These are phyloP conservation scores for Xylaria curta DNA, from an alignment of 495 filamentous ascomycete genomes.

Conservation along the genomic window DNA sequence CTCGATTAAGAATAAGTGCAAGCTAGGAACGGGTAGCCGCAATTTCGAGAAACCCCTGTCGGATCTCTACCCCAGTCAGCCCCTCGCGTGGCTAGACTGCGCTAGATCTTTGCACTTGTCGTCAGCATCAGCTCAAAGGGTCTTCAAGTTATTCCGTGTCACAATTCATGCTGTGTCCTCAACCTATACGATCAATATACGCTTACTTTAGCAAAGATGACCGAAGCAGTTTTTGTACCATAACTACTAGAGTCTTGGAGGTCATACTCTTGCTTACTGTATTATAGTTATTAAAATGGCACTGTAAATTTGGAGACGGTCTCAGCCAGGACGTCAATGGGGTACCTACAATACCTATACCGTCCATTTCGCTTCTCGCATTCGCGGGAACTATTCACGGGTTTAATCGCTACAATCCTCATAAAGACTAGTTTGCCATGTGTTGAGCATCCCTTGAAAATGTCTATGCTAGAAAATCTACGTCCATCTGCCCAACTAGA, in stretches of 20 bases:
- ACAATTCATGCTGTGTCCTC: background rate
- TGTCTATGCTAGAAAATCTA: background rate
- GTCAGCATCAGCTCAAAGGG: slow-evolving; percentile 14
- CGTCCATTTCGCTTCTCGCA: background rate
- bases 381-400: background rate
- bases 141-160: background rate
- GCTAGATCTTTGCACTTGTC: background rate
- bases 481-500: background rate
- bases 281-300: background rate
- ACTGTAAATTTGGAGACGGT: background rate
- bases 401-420: background rate
- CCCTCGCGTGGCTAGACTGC: background rate
- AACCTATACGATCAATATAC: background rate
- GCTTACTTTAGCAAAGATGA: background rate
- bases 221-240: background rate
- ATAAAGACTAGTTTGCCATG: background rate
- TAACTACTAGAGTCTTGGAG: background rate
- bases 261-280: slow-evolving; percentile 12
- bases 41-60: slow-evolving; percentile 10
- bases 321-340: background rate
- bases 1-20: background rate
- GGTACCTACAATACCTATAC: no score
- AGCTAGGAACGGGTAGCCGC: background rate
- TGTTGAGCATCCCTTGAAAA: background rate
- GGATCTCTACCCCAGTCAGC: background rate